Evolutionary conservation across 148 eudicot species (phyloP), one percentile per base, ranked within the genome.

Genomic region (Nepenthes mirabilis): DNA sequence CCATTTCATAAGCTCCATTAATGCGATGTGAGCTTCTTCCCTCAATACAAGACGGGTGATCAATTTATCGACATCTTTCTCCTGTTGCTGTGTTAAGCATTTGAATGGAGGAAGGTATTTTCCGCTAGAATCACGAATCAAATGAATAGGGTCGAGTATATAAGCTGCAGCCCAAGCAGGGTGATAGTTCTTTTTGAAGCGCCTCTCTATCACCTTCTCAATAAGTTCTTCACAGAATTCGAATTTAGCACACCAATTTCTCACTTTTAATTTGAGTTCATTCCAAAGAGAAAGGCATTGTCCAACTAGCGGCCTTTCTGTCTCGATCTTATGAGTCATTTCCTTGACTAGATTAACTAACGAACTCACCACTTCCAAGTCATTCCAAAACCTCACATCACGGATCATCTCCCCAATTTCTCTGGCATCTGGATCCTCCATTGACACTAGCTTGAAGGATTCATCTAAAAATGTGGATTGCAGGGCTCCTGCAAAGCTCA

Each of bases 1-100:
- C 98, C 98, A 93, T 67, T 82, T 93, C 98, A 93, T 93, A 4
- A 93, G 72, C 70, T 93, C 98, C 88, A 86, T 93, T 9, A 93
- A 40, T 0, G 75, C 96, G 65, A 88, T 65, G 36, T 84, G 96
- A 9, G 96, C 95, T 64, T 93, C 96, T 14, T 93, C 98, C 62
- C 83, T 77, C 0, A 94, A 80, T 4, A 93, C 98, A 53, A 93
- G 78, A 72, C 98, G 55, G 14, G 95, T 85, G 36, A 93, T 76
- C 35, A 93, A 81, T 73, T 82, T 84, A 54, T 93, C 96, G n/a
- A 93, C 98, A 61, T 93, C 98, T 43, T 88, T 93, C 67, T 93
- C 96, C 65, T 93, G 98, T 36, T 93, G 88, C 1, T 81, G 77
- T 2, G 87, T 83, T 61, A 93, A 63, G 82, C 75, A 76, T 66